Base-by-base conservation (phyloP, 768 basidiomycete genomes). In the Termitomyces sp. region DNA sequence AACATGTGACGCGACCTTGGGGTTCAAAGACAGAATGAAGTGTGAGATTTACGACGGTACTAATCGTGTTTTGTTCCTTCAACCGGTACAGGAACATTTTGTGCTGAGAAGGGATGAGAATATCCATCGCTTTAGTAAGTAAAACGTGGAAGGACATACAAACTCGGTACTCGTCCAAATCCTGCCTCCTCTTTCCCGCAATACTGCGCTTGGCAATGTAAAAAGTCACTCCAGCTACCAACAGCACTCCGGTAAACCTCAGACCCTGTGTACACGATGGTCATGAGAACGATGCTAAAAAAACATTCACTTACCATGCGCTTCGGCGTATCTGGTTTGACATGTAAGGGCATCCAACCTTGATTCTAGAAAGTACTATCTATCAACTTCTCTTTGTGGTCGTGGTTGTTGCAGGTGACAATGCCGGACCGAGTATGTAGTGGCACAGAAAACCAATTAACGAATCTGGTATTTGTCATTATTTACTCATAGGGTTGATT, bases 131-230 rank as follows among this genome's bases (percentile, higher is more conserved):
- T 44, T 9, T 9, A 8, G 31, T 19, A n/a, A 15, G 14, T 37
- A 35, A 17, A 38, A 53, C 12, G 19, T 17, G 23, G 3, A 21
- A 19, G 19, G 23, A 63, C 69, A 55, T 55, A 73, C 72, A 59
- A 43, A 61, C 57, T 56, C 66, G 60, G 41, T 71, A 68, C 28
- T 70, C 67, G 28, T 72, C 70, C 48, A 75, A 56, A 43, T 71
- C 71, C 7, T 62, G 62, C 55, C 65, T 74, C 33, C 75, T 66
- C 53, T 70, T 72, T 45, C 58, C 60, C 6, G 62, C 60, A 37
- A 75, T 70, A 23, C 58, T 62, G 50, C 65, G 64, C 61, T 73
- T 76, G 10, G 70, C 71, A 10, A 65, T 44, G 54, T 73, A 74
- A 33, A 75, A 68, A 0, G 68, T 60, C 5, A 66, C 55, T 12